phyloP scores from a whole-genome alignment of 2,329 filamentous ascomycete genomes.

The Colletotrichum nymphaeae region DNA sequence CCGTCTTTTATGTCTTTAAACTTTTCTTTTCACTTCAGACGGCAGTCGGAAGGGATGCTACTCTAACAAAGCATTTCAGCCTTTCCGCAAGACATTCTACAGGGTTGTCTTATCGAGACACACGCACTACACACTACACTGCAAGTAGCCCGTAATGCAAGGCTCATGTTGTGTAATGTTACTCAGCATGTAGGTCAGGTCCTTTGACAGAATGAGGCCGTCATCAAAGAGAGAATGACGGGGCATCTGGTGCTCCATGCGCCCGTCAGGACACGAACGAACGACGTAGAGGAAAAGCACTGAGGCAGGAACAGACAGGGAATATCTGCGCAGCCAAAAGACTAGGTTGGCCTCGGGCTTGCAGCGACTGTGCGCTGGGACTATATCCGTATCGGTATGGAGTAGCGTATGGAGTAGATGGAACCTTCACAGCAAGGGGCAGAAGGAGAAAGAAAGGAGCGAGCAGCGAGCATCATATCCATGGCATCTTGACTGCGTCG shows the following conservation, averaged over 20 bases:
- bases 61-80: neutral
- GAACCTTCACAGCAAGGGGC: neutral
- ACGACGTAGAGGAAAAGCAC: neutral
- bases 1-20: conserved; percentile 27
- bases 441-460: neutral
- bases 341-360: neutral
- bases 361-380: conserved; percentile 4
- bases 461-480: neutral
- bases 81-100: neutral
- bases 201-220: conserved; percentile 9
- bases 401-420: too few species aligned
- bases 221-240: neutral
- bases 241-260: conserved; percentile 3
- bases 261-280: neutral
- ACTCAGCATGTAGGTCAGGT: neutral
- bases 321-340: neutral
- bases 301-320: neutral
- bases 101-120: neutral
- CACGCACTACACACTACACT: neutral
- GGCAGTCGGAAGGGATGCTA: conserved; percentile 3
- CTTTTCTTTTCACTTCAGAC: conserved; percentile 5
- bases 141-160: neutral
- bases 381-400: neutral
- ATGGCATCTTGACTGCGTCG: neutral
- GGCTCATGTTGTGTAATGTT: neutral